Conservation (phyloP, 768 basidiomycete species). For the Lactarius deliciosus region DNA sequence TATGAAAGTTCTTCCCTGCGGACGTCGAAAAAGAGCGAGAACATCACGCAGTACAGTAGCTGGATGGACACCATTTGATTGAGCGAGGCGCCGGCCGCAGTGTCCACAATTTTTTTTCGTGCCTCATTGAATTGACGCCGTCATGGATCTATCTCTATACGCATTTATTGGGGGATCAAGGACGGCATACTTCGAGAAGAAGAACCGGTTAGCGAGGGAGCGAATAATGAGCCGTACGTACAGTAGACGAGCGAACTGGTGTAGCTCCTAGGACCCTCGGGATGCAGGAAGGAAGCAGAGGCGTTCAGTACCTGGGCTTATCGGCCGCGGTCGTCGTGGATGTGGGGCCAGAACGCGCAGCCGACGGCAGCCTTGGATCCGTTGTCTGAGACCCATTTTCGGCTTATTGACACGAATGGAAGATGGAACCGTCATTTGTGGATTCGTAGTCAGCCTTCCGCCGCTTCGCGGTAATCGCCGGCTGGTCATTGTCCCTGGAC, state of each 20-base stretch:
- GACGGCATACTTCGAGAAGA: not conserved
- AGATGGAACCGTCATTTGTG: not conserved
- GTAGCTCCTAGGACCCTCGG: constrained; percentile 1
- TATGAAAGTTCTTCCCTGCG: not conserved
- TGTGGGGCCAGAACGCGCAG: not conserved
- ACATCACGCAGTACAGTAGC: not conserved
- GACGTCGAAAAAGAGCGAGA: not conserved
- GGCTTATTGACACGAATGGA: not conserved
- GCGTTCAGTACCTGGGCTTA: not conserved
- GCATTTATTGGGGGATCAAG: constrained; percentile 1
- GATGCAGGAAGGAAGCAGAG: not conserved
- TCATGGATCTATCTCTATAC: not conserved
- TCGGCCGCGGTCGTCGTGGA: not conserved
- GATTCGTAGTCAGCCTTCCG: not conserved
- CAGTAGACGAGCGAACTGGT: not conserved
- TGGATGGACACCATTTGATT: not conserved
- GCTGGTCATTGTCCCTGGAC: not conserved
- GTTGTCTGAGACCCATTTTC: not conserved
- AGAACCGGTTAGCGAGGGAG: not conserved
- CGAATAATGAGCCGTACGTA: not conserved
- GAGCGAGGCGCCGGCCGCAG: not conserved
- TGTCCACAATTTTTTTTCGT: constrained; percentile 2
- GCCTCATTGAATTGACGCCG: constrained; percentile 3
- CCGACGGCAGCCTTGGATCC: not conserved
- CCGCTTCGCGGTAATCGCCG: not conserved